phyloP scores from a whole-genome alignment of 2,329 filamentous ascomycete genomes.

The Karstenula rhodostoma region DNA sequence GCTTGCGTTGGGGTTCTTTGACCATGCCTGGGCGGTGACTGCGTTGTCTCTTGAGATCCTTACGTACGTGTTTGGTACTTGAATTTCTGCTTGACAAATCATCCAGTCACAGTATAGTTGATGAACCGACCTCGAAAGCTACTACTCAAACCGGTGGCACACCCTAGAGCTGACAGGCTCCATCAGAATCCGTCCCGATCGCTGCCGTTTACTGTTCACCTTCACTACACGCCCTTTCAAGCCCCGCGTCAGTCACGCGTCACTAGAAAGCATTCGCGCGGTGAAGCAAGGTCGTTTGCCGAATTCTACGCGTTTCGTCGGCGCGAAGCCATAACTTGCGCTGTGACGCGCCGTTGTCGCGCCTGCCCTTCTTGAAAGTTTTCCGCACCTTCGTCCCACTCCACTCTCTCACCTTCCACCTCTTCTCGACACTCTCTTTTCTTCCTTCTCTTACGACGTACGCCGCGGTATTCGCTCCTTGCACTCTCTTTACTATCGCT shows the following conservation, averaged over 20 bases:
- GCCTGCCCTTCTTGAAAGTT: conserved; percentile 13
- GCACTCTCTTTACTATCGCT: conserved; percentile 25
- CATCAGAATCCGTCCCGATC: conserved; percentile 9
- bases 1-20: conserved; percentile 64
- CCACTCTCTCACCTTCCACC: conserved; percentile 19
- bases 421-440: conserved; percentile 12
- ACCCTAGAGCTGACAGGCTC: not conserved
- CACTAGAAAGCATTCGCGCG: not conserved
- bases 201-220: not conserved
- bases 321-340: not conserved
- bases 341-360: conserved; percentile 4
- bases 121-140: too few species aligned
- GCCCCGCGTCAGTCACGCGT: not conserved
- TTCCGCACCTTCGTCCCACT: conserved; percentile 9
- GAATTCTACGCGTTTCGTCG: not conserved
- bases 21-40: conserved; percentile 62
- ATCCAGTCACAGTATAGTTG: too few species aligned
- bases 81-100: too few species aligned
- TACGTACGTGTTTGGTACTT: too few species aligned
- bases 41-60: conserved; percentile 44
- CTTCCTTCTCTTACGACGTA: conserved; percentile 16
- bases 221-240: not conserved
- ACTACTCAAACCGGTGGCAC: not conserved
- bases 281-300: not conserved
- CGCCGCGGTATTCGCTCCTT: conserved; percentile 2